phyloP scores from a whole-genome alignment of 2,329 filamentous ascomycete genomes.

The Pleomassaria siparia region DNA sequence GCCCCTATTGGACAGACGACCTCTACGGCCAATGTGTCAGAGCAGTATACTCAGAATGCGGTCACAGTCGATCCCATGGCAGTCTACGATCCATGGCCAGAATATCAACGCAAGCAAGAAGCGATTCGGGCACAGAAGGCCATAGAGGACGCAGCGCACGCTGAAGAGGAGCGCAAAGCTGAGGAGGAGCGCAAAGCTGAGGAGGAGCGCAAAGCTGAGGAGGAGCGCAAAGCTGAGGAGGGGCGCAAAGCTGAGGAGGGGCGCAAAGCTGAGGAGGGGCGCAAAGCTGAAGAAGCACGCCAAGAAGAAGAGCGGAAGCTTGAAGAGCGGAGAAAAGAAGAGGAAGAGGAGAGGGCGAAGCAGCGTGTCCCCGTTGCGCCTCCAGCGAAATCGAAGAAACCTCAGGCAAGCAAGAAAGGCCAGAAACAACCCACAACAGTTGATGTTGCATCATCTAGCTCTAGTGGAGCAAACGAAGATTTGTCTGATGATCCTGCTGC shows the following conservation, averaged over 20 bases:
- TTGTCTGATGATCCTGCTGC: constrained; percentile 23
- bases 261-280: constrained; percentile 42
- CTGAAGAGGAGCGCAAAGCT: constrained; percentile 35
- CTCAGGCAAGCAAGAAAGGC: constrained; percentile 23
- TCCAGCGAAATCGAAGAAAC: constrained; percentile 20
- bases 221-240: constrained; percentile 24
- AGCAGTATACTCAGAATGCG: constrained; percentile 30
- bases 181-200: constrained; percentile 29
- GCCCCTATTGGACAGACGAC: constrained; percentile 18
- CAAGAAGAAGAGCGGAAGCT: constrained; percentile 30
- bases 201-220: constrained; percentile 29
- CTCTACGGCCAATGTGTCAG: constrained; percentile 18
- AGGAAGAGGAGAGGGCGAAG: constrained; percentile 19
- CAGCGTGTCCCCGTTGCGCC: constrained; percentile 1
- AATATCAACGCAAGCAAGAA: constrained; percentile 48
- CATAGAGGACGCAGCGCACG: constrained; percentile 34
- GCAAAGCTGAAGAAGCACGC: constrained; percentile 24
- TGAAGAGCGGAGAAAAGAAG: constrained; percentile 27
- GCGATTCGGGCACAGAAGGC: constrained; percentile 34
- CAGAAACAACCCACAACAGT: constrained; percentile 24
- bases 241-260: constrained; percentile 17
- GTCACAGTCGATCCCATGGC: constrained; percentile 56
- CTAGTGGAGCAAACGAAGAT: background rate
- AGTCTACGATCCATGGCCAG: constrained; percentile 57
- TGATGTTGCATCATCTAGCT: constrained; percentile 4